Percentiles rank a stretch among this genome's conserved stretches.
These are phyloP conservation scores for Suillus lakei DNA, from an alignment of 768 basidiomycete species.

Conservation along the genomic window DNA sequence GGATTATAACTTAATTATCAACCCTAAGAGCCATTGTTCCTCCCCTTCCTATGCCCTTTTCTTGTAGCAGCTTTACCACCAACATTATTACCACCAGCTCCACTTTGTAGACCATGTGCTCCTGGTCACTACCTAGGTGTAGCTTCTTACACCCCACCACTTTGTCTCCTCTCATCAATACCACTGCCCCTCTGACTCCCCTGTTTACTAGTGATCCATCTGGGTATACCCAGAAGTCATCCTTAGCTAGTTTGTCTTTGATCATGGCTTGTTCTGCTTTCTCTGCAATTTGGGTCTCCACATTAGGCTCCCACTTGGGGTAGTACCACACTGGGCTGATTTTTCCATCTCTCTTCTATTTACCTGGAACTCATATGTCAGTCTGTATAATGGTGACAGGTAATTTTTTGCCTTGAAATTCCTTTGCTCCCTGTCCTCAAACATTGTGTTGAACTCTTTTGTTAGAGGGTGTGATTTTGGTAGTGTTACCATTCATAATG, in stretches of 20 bases:
- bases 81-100: slow-evolving; percentile 33
- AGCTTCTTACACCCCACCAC: slow-evolving; percentile 11
- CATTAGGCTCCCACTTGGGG: slow-evolving; percentile 17
- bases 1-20: slow-evolving; percentile 16
- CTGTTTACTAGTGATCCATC: slow-evolving; percentile 34
- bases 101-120: not conserved
- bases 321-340: slow-evolving; percentile 9
- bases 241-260: not conserved
- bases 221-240: slow-evolving; percentile 24
- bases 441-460: not conserved
- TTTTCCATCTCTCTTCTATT: slow-evolving; percentile 18
- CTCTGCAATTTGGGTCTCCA: not conserved
- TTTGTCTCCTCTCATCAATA: slow-evolving; percentile 19
- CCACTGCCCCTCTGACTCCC: slow-evolving; percentile 34
- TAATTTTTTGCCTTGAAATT: slow-evolving; percentile 12
- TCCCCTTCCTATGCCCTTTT: not conserved
- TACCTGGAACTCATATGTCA: slow-evolving; percentile 17
- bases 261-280: too few species aligned
- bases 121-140: slow-evolving; percentile 21
- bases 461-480: slow-evolving; percentile 13
- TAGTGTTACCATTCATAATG: slow-evolving; percentile 15
- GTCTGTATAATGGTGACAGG: slow-evolving; percentile 26
- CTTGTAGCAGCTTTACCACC: slow-evolving; percentile 26
- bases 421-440: slow-evolving; percentile 5
- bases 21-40: not conserved